A percentile compares a stretch with the other conserved stretches of the same genome.
Evolutionary conservation across 2,329 filamentous ascomycete species (phyloP).

Genomic region (Neocucurbitaria cava): DNA sequence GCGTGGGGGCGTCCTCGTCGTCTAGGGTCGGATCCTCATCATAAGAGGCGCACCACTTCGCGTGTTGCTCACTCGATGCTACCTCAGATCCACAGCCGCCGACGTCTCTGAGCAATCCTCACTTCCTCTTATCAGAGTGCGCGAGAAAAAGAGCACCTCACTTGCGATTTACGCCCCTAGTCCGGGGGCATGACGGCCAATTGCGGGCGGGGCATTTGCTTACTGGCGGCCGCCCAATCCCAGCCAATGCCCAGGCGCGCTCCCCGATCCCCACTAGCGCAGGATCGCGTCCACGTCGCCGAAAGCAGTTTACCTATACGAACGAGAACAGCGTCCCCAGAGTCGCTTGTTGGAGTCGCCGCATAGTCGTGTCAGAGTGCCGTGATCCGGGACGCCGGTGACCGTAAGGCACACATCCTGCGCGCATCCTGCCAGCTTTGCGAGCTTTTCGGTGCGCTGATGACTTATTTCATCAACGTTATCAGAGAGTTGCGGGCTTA

Average conservation of each 20-base stretch:
- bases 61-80: constrained; percentile 1
- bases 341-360: background rate
- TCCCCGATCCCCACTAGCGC: background rate
- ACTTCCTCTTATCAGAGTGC: background rate
- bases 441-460: background rate
- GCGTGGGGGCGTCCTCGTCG: constrained; percentile 10
- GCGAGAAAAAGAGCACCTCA: background rate
- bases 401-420: background rate
- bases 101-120: background rate
- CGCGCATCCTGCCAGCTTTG: background rate
- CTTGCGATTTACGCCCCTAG: background rate
- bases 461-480: constrained; percentile 6
- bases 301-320: background rate
- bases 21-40: constrained; percentile 4
- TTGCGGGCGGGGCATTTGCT: constrained; percentile 1
- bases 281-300: background rate
- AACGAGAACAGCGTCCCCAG: background rate
- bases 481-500: constrained; percentile 10
- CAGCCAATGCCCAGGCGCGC: background rate
- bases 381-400: background rate
- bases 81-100: constrained; percentile 7
- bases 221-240: background rate
- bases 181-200: background rate
- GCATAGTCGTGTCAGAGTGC: background rate
- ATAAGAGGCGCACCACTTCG: constrained; percentile 18